These are phyloP conservation scores for Bipolaris gigantea DNA, from an alignment of 2,329 filamentous ascomycete genomes.

Conservation along the genomic window DNA sequence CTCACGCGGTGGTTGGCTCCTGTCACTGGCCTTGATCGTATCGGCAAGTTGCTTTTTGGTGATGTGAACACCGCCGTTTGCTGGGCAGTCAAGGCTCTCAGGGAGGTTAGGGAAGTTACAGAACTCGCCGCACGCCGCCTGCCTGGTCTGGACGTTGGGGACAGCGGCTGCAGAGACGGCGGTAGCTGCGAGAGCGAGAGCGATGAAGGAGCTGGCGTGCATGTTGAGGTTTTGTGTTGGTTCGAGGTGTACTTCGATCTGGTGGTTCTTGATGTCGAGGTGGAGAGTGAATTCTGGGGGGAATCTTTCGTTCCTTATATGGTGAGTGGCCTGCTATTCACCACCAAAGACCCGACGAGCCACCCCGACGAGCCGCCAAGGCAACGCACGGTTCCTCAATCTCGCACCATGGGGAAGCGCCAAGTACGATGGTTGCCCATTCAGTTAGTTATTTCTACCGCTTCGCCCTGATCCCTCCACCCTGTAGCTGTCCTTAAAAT, in stretches of 20 bases:
- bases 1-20: background rate
- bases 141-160: background rate
- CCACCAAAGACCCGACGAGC: too few relatives aligned
- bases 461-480: too few relatives aligned
- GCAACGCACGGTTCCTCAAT: too few relatives aligned
- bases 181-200: conserved; percentile 6
- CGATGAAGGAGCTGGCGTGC: conserved; percentile 6
- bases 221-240: background rate
- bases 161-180: conserved; percentile 4
- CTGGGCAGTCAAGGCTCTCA: background rate
- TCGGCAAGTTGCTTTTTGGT: background rate
- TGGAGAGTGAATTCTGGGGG: background rate
- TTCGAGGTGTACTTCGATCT: background rate
- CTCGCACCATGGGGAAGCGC: too few relatives aligned
- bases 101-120: background rate
- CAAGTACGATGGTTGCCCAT: too few relatives aligned
- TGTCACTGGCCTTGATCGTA: background rate
- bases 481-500: too few relatives aligned
- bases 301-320: too few relatives aligned
- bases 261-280: background rate
- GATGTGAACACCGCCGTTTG: background rate
- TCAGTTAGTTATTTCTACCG: too few relatives aligned
- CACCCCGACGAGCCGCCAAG: too few relatives aligned
- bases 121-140: too few relatives aligned
- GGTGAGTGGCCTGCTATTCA: too few relatives aligned